Base-by-base conservation (phyloP, 495 filamentous ascomycete genomes). In the Xylaria acuta region DNA sequence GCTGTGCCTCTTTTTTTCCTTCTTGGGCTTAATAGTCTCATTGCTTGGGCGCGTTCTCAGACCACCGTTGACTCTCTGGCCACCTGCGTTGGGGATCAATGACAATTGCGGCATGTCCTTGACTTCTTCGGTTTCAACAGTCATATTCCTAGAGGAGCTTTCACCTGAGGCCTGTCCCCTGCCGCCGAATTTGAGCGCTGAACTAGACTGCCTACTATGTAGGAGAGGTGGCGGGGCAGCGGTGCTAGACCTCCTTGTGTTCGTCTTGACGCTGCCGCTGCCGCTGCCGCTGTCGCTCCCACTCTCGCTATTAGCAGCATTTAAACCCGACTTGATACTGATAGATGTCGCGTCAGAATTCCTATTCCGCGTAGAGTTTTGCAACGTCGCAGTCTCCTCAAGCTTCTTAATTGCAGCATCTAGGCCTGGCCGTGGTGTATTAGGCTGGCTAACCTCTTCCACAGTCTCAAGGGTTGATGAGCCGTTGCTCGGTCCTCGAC, bases 71-170 rank as follows among this genome's bases (percentile, higher is more conserved):
- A 86, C 83, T 34, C 87, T 87, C 73, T 92, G 89, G 51, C 91
- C 88, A 32, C 89, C 89, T 6, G 88, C 83, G 18, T 86, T 91
- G 34, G 92, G 87, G 32, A 91, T 90, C 40, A 97, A 80, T 16
- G 93, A 91, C n/a, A 97, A 90, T 76, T 97, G 95, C 7, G 93
- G 94, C 43, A 97, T 93, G 20, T 96, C 95, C 43, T 88, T 92
- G 62, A 99, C 97, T 5, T 94, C 97, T 83, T 99, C 96, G 5
- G 96, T 98, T 82, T 99, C 96, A 16, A 99, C 95, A 47, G 93
- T 98, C 96, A 99, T 99, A 74, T 93, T 97, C 75, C 91, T 90
- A 40, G 93, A 88, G 18, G 94, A 91, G 12, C 89, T 90, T 77
- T 98, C 95, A 51, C 87, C 83, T 18, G 84, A 79, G 40, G 88